Percentiles rank a stretch among this genome's conserved stretches.
These are phyloP conservation scores for Globisporangium parvum DNA, from an alignment of 352 stramenopile genomes.

Conservation along the genomic window DNA sequence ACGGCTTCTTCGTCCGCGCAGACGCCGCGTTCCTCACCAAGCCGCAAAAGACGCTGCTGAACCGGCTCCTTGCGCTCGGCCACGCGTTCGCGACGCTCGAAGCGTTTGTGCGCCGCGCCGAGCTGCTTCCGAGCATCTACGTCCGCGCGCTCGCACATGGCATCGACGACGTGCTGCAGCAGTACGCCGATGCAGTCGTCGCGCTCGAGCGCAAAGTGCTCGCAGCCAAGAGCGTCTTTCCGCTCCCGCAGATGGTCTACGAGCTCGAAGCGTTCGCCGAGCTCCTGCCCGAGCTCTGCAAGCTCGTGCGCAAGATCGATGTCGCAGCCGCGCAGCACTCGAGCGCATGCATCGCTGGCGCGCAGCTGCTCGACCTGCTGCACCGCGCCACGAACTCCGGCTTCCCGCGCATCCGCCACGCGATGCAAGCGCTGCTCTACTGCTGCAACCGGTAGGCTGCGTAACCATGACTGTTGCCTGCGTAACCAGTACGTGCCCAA, in stretches of 20 bases:
- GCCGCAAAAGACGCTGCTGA: constrained; percentile 45
- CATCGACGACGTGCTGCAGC: constrained; percentile 39
- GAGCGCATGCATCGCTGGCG: constrained; percentile 22
- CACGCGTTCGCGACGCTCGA: constrained; percentile 43
- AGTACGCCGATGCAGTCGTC: constrained; percentile 49
- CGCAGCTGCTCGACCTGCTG: constrained; percentile 35
- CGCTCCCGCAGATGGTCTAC: constrained; percentile 56
- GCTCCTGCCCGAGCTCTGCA: constrained; percentile 49
- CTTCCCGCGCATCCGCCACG: constrained; percentile 45
- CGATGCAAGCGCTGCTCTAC: constrained; percentile 51
- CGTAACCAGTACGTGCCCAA: not conserved
- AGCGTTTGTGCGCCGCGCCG: constrained; percentile 29
- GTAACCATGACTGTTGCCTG: no score
- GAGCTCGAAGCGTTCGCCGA: constrained; percentile 63
- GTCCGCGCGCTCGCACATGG: constrained; percentile 51
- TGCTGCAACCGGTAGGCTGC: constrained; percentile 41
- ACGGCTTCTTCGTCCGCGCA: constrained; percentile 51
- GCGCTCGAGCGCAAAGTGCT: constrained; percentile 52
- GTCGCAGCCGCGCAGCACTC: constrained; percentile 4
- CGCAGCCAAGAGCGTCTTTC: constrained; percentile 33
- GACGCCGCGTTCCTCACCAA: constrained; percentile 37
- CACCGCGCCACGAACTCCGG: constrained; percentile 39
- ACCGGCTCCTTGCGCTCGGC: constrained; percentile 52
- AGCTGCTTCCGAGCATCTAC: constrained; percentile 40
- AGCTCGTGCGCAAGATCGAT: constrained; percentile 35